Percentiles rank a stretch among this genome's conserved stretches.
Conservation (phyloP, 768 basidiomycete species). For the Mycena alexandri region DNA sequence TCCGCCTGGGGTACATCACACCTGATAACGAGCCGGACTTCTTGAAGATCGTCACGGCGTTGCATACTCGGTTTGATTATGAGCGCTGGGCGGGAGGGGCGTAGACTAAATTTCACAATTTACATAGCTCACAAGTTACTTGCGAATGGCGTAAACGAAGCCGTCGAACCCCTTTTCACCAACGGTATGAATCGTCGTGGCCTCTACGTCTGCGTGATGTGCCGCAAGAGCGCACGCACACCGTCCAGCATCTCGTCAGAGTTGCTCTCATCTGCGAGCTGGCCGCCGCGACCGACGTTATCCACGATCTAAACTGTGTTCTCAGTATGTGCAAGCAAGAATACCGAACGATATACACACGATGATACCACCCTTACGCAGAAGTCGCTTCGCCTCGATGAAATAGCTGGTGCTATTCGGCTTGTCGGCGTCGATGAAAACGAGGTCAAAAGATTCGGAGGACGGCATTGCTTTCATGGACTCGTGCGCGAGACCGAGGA, state of each 20-base stretch:
- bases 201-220: constrained; percentile 49
- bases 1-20: constrained; percentile 88
- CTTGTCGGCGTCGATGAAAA: constrained; percentile 70
- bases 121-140: constrained; percentile 10
- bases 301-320: constrained; percentile 50
- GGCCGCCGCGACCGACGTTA: constrained; percentile 54
- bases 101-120: too few relatives aligned
- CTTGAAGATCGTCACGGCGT: constrained; percentile 77
- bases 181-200: constrained; percentile 47
- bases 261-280: constrained; percentile 44
- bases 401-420: constrained; percentile 55
- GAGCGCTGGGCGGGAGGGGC: too few relatives aligned
- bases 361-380: constrained; percentile 59
- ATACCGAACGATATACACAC: constrained; percentile 40
- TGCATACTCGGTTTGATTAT: constrained; percentile 42
- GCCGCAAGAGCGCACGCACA: constrained; percentile 49
- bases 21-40: constrained; percentile 90
- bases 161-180: constrained; percentile 52
- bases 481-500: constrained; percentile 65
- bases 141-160: constrained; percentile 44
- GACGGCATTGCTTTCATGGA: constrained; percentile 61
- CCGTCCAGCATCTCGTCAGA: constrained; percentile 43
- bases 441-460: constrained; percentile 72
- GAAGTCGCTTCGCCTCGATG: constrained; percentile 57
- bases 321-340: too few relatives aligned